A percentile compares a stretch with the other conserved stretches of the same genome.
Evolutionary conservation across 768 basidiomycete species (phyloP).

Genomic region (Mrakia gelida): DNA sequence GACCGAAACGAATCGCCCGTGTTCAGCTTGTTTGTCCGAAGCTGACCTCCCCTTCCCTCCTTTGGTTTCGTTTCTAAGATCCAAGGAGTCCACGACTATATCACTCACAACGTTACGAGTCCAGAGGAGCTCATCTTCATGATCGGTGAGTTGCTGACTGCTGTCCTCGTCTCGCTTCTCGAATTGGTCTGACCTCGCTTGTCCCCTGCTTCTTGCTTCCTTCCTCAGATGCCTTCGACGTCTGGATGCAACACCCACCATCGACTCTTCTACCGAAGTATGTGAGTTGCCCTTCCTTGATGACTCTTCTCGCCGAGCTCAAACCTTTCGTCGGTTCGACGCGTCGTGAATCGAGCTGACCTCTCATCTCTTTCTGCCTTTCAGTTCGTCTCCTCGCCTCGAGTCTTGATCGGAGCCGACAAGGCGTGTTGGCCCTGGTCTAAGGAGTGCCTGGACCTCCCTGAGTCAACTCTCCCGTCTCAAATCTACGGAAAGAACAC

Average conservation of each 20-base stretch:
- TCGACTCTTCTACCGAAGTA: background rate
- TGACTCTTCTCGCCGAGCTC: too few relatives aligned
- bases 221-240: constrained; percentile 1
- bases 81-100: constrained; percentile 9
- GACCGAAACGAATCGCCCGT: background rate
- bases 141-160: background rate
- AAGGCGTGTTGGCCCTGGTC: constrained; percentile 19
- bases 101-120: constrained; percentile 2
- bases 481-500: background rate
- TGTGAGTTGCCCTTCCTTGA: background rate
- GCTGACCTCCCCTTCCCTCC: background rate
- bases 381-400: background rate
- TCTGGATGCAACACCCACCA: constrained; percentile 24
- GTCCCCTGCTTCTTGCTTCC: background rate
- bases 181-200: background rate
- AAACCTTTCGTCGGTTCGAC: too few relatives aligned
- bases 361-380: too few relatives aligned
- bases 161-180: background rate
- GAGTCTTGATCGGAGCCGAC: constrained; percentile 14
- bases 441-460: constrained; percentile 4
- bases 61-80: background rate
- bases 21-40: too few relatives aligned
- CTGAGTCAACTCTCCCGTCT: background rate
- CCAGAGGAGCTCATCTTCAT: constrained; percentile 14
- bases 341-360: background rate